These are phyloP conservation scores for Spiromastix sp. DNA, from an alignment of 2,329 filamentous ascomycete species.

Conservation along the genomic window DNA sequence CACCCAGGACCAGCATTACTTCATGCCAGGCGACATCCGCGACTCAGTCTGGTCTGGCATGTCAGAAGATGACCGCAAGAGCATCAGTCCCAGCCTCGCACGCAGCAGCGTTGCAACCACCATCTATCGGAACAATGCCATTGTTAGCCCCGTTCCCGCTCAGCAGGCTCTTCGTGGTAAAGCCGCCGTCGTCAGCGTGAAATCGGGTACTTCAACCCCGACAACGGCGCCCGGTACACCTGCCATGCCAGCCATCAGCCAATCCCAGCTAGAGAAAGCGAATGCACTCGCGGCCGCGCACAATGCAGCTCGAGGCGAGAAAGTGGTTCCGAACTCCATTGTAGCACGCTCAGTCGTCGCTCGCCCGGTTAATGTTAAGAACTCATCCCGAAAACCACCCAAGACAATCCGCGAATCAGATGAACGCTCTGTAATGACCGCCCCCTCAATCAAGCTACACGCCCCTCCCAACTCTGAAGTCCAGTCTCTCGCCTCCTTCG, in stretches of 20 bases:
- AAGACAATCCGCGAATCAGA: conserved; percentile 21
- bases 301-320: background rate
- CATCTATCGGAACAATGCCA: conserved; percentile 83
- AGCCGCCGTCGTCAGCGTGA: conserved; percentile 88
- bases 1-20: conserved; percentile 75
- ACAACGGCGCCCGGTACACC: conserved; percentile 47
- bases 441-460: conserved; percentile 9
- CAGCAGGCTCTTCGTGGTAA: conserved; percentile 81
- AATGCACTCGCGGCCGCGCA: conserved; percentile 18
- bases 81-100: conserved; percentile 37
- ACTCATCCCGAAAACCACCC: conserved; percentile 22
- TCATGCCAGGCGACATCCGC: conserved; percentile 79
- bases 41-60: conserved; percentile 83
- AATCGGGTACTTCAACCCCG: conserved; percentile 52
- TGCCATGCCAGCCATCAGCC: conserved; percentile 62
- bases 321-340: conserved; percentile 26
- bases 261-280: conserved; percentile 31
- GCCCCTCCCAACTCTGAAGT: conserved; percentile 10
- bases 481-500: background rate
- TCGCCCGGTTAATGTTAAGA: conserved; percentile 36
- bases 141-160: conserved; percentile 66
- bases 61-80: conserved; percentile 45
- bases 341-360: conserved; percentile 34
- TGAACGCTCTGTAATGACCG: conserved; percentile 8
- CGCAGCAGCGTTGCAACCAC: conserved; percentile 73